Base-by-base conservation (phyloP, 352 stramenopile species). In the Pythium guiyangense region DNA sequence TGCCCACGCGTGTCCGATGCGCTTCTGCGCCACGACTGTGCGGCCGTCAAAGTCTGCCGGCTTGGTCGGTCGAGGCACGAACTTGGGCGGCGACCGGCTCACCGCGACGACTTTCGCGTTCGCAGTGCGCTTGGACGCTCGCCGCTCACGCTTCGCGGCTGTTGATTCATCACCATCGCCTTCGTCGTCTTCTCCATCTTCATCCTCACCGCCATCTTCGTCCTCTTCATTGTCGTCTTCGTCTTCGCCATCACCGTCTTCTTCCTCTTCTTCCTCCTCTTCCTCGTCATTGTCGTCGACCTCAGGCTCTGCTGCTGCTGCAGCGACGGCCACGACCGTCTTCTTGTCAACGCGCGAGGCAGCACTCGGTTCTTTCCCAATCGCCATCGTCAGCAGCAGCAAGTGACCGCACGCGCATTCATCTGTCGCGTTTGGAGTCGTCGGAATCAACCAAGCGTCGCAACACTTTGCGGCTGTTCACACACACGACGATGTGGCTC, bases 1-100 rank as follows among this genome's bases (percentile, higher is more conserved):
- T 11, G 59, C 49, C 83, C 83, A 92, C 49, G 83, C 83, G 35
- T 63, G 68, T 9, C 71, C 79, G 47, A 92, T 70, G 17, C 63
- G 70, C 52, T 90, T 88, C 52, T 90, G 79, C 52, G 82, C 61
- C 18, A 73, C 70, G 18, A 90, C 40, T 6, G 58, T 67, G 34
- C 26, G 37, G 15, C 70, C 70, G 44, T 65, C 63, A 27, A 58
- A 35, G 49, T 78, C 70, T 3, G 25, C 29, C 3, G 67, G 67
- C 14, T 60, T 57, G 40, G 50, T 45, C 9, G 66, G 69, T 0
- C 61, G 57, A 25, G 52, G 43, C 34, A 66, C 63, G 29, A 65
- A 63, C 22, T 49, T 57, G 11, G 57, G 57, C 34, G 63, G 44
- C 1, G 63, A 54, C 1, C 18, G 48, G 22, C 59, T 56, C 2